Base-by-base conservation (phyloP, 257 asterid genomes). In the Prunella vulgaris region DNA sequence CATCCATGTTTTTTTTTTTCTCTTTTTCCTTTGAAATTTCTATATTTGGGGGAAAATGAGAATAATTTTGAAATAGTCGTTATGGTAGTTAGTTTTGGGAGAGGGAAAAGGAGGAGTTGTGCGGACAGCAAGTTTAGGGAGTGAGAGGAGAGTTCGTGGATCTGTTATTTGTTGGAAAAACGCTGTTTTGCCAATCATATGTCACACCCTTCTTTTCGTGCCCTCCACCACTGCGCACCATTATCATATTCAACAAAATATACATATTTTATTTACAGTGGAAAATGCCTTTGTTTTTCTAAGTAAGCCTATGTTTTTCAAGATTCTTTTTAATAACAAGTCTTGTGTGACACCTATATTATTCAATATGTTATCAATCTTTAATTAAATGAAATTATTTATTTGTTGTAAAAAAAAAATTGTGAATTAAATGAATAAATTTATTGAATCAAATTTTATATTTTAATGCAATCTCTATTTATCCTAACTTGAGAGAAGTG, bases 21-120 rank as follows among this genome's bases (percentile, higher is more conserved):
- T 30, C 1, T n/a, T n/a, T n/a, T n/a, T n/a, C n/a, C n/a, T n/a
- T n/a, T 8, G 14, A 28, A 4, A 3, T 17, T 44, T 28, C 20
- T 17, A 14, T 15, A 20, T 52, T 59, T 14, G 64, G 13, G 75
- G 35, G 17, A 12, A 69, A 69, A 37, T 61, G 30, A 17, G 66
- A 60, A 60, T 25, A 57, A 5, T 32, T 9, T 67, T 13, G 78
- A 49, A 60, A 67, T 60, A 75, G 75, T 68, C n/a, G 79, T 74
- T 68, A 51, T 24, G 79, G 66, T 25, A 38, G 74, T 68, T 75
- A 28, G 5, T 33, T 37, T 66, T 57, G 74, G 68, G 48, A 46
- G 77, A 57, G 69, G 13, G 54, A 30, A n/a, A 66, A 58, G 22
- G 25, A 5, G 67, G 72, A 13, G 46, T 46, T 57, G 77, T 71